Evolutionary conservation across 352 stramenopile genomes (phyloP).

Genomic region (Globisporangium lucens): DNA sequence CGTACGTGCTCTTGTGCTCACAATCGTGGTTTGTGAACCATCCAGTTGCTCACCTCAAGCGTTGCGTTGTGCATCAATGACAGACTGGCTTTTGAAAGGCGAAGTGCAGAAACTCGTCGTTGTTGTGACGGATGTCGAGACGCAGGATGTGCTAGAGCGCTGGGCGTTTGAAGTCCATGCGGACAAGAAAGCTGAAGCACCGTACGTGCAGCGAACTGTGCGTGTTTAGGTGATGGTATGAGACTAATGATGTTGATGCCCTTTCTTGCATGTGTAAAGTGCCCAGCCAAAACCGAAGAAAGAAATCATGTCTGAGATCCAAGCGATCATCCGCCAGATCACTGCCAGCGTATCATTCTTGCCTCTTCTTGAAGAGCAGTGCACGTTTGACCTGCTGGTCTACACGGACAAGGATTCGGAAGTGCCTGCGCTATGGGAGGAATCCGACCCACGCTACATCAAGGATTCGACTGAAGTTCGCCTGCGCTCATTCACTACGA

Average conservation of each 20-base stretch:
- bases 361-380: constrained; percentile 96
- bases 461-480: constrained; percentile 97
- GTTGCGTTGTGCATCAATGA: not conserved
- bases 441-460: constrained; percentile 98
- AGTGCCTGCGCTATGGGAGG: constrained; percentile 96
- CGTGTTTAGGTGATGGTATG: not conserved
- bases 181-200: constrained; percentile 35
- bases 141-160: constrained; percentile 95
- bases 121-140: constrained; percentile 97
- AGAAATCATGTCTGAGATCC: constrained; percentile 98
- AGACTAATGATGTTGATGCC: not conserved
- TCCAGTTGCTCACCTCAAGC: not conserved
- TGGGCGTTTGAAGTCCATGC: constrained; percentile 98
- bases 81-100: constrained; percentile 93
- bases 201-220: constrained; percentile 24
- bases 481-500: constrained; percentile 97
- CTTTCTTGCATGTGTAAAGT: constrained; percentile 12
- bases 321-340: constrained; percentile 99
- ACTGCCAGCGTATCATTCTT: constrained; percentile 99
- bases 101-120: constrained; percentile 97
- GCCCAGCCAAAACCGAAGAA: constrained; percentile 73
- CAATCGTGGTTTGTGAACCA: not conserved
- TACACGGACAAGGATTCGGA: constrained; percentile 97
- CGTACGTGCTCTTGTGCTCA: constrained; percentile 33
- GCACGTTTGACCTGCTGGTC: constrained; percentile 98